phyloP scores from a whole-genome alignment of 2,329 filamentous ascomycete species.

The Neurospora sp. region DNA sequence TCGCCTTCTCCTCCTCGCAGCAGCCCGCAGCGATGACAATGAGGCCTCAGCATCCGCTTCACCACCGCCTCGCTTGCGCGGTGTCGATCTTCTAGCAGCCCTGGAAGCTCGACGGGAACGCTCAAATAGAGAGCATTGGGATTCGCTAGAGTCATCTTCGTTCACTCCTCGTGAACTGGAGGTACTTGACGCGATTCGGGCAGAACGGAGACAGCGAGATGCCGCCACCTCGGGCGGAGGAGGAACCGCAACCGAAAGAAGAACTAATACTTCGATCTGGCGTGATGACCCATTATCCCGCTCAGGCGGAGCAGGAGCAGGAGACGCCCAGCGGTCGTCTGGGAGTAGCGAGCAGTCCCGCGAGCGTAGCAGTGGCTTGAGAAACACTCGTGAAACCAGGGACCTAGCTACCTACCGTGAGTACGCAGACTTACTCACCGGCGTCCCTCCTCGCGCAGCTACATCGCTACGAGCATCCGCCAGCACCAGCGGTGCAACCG shows the following conservation, averaged over 20 bases:
- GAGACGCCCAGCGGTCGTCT: background rate
- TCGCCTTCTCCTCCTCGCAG: conserved; percentile 32
- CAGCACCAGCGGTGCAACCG: background rate
- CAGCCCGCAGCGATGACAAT: conserved; percentile 27
- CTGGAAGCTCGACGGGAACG: conserved; percentile 13
- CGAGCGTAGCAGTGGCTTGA: background rate
- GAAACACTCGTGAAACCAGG: background rate
- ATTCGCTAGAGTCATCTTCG: background rate
- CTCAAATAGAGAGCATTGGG: background rate
- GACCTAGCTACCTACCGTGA: background rate
- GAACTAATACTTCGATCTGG: background rate
- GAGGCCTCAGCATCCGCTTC: background rate
- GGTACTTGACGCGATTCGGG: background rate
- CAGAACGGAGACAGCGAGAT: background rate
- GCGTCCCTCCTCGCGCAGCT: background rate
- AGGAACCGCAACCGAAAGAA: background rate
- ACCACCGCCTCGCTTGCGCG: background rate
- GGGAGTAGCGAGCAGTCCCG: background rate
- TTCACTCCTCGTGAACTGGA: background rate
- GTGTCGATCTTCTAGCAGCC: conserved; percentile 13
- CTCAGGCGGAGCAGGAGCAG: background rate
- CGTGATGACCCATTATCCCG: background rate
- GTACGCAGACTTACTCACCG: background rate
- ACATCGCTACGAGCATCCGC: background rate
- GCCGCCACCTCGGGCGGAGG: background rate